Conservation (phyloP, 768 basidiomycete genomes). For the Kondoa malvinella region DNA sequence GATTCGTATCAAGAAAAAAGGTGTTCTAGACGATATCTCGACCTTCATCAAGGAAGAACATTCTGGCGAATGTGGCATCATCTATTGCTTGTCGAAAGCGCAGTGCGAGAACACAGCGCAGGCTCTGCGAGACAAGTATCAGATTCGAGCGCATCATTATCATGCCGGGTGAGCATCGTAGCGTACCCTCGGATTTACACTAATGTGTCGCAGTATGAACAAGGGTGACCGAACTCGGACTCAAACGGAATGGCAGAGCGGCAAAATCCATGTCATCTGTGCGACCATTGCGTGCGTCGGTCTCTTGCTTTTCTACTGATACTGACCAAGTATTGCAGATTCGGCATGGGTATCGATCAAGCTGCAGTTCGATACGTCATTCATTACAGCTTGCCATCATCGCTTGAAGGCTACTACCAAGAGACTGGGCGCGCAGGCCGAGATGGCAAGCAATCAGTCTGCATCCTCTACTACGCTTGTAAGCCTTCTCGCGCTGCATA, state of each 20-base stretch:
- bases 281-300: conserved; percentile 53
- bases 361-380: conserved; percentile 69
- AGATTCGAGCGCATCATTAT: conserved; percentile 56
- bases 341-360: conserved; percentile 95
- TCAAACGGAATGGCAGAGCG: conserved; percentile 57
- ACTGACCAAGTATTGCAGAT: conserved; percentile 38
- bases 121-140: conserved; percentile 43
- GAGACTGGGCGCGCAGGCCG: conserved; percentile 94
- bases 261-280: conserved; percentile 61
- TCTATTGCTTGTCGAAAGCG: conserved; percentile 58
- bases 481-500: conserved; percentile 43
- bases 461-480: conserved; percentile 59
- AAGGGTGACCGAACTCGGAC: conserved; percentile 46
- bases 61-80: conserved; percentile 44
- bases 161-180: conserved; percentile 43
- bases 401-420: conserved; percentile 56
- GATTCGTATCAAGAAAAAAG: conserved; percentile 40
- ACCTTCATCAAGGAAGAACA: conserved; percentile 50
- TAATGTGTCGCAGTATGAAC: conserved; percentile 36
- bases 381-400: conserved; percentile 63
- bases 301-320: background rate
- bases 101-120: conserved; percentile 68
- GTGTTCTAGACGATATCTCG: conserved; percentile 42
- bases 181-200: background rate
- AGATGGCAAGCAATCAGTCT: conserved; percentile 66